These are phyloP conservation scores for Leccinum barrowsii DNA, from an alignment of 768 basidiomycete genomes.

Conservation along the genomic window DNA sequence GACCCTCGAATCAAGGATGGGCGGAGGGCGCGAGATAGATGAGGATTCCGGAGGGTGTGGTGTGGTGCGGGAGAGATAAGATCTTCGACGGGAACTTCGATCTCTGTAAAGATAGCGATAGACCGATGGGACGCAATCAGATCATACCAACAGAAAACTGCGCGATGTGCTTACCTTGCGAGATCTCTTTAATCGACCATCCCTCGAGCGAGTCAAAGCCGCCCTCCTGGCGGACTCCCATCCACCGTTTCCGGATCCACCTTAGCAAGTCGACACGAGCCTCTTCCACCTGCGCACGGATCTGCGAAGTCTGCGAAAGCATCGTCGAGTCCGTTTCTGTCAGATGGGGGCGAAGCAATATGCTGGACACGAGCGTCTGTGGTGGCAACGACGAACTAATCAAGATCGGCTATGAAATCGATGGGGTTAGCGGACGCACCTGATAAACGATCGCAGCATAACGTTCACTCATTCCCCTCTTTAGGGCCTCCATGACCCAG, in stretches of 20 bases:
- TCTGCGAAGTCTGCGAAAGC: slow-evolving; percentile 64
- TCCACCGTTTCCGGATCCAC: slow-evolving; percentile 80
- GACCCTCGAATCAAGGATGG: slow-evolving; percentile 27
- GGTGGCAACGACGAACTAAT: not conserved
- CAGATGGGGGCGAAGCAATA: slow-evolving; percentile 66
- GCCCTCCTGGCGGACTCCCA: slow-evolving; percentile 65
- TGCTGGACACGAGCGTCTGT: slow-evolving; percentile 67
- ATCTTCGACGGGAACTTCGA: slow-evolving; percentile 78
- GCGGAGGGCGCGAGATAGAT: slow-evolving; percentile 27
- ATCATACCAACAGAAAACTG: not conserved
- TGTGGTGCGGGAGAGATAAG: slow-evolving; percentile 49
- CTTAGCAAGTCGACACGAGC: slow-evolving; percentile 41
- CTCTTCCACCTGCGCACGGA: slow-evolving; percentile 72
- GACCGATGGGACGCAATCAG: not conserved
- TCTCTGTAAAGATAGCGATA: slow-evolving; percentile 43
- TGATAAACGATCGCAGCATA: slow-evolving; percentile 76
- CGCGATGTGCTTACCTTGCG: slow-evolving; percentile 24
- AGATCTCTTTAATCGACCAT: slow-evolving; percentile 87
- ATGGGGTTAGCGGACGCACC: slow-evolving; percentile 35
- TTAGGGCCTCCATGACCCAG: slow-evolving; percentile 63
- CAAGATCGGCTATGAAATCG: not conserved
- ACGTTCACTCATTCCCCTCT: slow-evolving; percentile 59
- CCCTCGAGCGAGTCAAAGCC: slow-evolving; percentile 81
- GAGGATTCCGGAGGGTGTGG: slow-evolving; percentile 22
- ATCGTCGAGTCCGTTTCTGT: slow-evolving; percentile 57